These are phyloP conservation scores for Leccinum boreale DNA, from an alignment of 768 basidiomycete genomes.

Conservation along the genomic window DNA sequence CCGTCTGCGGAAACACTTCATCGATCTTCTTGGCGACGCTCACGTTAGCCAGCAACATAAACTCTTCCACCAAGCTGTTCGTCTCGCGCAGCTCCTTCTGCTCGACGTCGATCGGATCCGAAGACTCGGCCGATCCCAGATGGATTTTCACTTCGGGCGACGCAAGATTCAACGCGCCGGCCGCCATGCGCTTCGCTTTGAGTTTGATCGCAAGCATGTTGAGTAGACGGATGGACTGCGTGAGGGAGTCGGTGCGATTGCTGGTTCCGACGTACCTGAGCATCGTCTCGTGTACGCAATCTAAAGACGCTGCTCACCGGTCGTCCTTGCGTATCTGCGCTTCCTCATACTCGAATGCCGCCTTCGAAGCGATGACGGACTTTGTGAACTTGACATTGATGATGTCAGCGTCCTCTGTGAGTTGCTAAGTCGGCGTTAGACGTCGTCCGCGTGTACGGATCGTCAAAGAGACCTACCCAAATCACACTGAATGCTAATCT, in stretches of 20 bases:
- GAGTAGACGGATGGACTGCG: slow-evolving; percentile 81
- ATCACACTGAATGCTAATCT: slow-evolving; percentile 92
- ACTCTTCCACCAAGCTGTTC: slow-evolving; percentile 96
- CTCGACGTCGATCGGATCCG: slow-evolving; percentile 96
- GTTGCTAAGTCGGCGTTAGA: slow-evolving; percentile 54
- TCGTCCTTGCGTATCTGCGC: slow-evolving; percentile 95
- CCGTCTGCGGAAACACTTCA: slow-evolving; percentile 93
- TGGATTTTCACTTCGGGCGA: slow-evolving; percentile 99
- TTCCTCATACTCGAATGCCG: slow-evolving; percentile 95
- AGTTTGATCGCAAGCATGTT: slow-evolving; percentile 85
- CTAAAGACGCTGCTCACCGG: slow-evolving; percentile 47
- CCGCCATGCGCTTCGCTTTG: slow-evolving; percentile 82
- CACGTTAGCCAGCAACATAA: slow-evolving; percentile 98
- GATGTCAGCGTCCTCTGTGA: slow-evolving; percentile 85
- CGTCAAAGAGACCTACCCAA: slow-evolving; percentile 59
- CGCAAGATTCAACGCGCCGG: slow-evolving; percentile 96
- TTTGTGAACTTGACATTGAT: slow-evolving; percentile 90
- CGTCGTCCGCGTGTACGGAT: neutral
- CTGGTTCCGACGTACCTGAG: slow-evolving; percentile 36
- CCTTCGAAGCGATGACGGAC: slow-evolving; percentile 95
- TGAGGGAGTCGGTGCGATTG: slow-evolving; percentile 74
- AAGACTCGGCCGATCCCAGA: slow-evolving; percentile 87
- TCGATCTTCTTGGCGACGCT: slow-evolving; percentile 90
- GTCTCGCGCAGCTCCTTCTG: slow-evolving; percentile 92
- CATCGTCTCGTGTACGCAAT: neutral